Evolutionary conservation across 306 rosid genomes (phyloP), one percentile per base, ranked within the genome.

Genomic region (Lathyrus oleraceus): DNA sequence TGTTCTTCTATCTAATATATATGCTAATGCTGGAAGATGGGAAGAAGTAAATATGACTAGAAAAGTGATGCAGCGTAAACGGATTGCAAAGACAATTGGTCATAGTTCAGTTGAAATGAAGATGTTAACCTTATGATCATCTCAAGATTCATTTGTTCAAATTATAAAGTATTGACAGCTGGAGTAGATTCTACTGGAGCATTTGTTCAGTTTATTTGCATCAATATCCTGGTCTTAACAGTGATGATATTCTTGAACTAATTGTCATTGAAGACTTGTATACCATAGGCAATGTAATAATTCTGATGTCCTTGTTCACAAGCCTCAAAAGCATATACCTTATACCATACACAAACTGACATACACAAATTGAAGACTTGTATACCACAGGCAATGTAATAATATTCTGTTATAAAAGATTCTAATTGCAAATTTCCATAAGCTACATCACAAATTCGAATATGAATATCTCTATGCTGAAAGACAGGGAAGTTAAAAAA

Each of bases 1-100:
- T 61, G 87, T 84, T 73, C 87, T 89, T 73, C 78, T 92, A 20
- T 87, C 96, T 19, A 92, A 91, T 69, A 89, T 89, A 81, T 86
- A 84, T 75, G 92, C 96, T 12, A 81, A 65, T 52, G 92, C 87
- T 11, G 80, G 89, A 19, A 80, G 65, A 73, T 89, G 96, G 97
- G 83, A 89, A 72, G 89, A 87, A 51, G 91, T 81, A 42, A 78
- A 83, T 48, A 25, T 73, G 70, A 75, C 90, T 36, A 89, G 96
- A 78, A 81, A 83, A 52, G 52, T 71, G 74, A 77, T 87, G 82
- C 85, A 76, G 60, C 65, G 67, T 54, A 84, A 74, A 65, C 78
- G 75, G 71, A 76, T 84, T 40, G 71, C 79, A 21, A 92, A 87
- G 88, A 83, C 65, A 66, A 71, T 69, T 60, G 97, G 96, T 35